These are phyloP conservation scores for Phytopythium helicoides DNA, from an alignment of 352 stramenopile genomes.

Conservation along the genomic window DNA sequence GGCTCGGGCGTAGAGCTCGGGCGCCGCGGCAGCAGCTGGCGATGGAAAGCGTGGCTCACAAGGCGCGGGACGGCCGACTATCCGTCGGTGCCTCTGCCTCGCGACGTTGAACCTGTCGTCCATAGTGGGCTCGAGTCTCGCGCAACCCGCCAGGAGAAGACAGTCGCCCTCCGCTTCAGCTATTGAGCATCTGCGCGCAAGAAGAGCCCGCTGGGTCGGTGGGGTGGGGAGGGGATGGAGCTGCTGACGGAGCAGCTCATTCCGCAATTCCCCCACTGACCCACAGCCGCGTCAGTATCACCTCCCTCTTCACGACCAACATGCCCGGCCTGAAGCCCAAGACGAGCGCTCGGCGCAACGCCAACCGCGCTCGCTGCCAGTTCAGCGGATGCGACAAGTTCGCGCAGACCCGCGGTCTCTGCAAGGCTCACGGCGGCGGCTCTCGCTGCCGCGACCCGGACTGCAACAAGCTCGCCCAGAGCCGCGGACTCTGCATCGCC, in stretches of 20 bases:
- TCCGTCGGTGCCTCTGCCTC: conserved; percentile 2
- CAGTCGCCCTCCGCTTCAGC: too few species aligned
- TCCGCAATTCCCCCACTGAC: conserved; percentile 1
- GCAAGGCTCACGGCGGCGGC: conserved; percentile 83
- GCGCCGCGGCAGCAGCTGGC: conserved; percentile 1
- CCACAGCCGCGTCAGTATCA: not conserved
- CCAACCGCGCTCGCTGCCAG: conserved; percentile 74
- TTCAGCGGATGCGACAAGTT: conserved; percentile 80
- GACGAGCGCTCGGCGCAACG: conserved; percentile 44
- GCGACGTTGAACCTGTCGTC: conserved; percentile 3
- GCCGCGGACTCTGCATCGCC: conserved; percentile 71
- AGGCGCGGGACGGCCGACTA: not conserved
- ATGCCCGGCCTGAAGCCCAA: conserved; percentile 23
- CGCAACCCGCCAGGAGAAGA: too few species aligned
- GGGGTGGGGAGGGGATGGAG: too few species aligned
- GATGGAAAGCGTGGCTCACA: conserved; percentile 4
- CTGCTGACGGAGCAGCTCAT: not conserved
- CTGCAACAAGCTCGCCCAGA: conserved; percentile 84
- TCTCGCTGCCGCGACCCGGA: conserved; percentile 70
- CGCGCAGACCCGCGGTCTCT: conserved; percentile 75
- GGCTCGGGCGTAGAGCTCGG: conserved; percentile 1
- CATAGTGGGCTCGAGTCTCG: too few species aligned
- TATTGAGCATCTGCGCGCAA: too few species aligned
- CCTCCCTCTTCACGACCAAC: conserved; percentile 6
- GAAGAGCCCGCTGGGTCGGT: too few species aligned